phyloP scores from a whole-genome alignment of 129 eudicot genomes.

The Flaveria sonorensis region DNA sequence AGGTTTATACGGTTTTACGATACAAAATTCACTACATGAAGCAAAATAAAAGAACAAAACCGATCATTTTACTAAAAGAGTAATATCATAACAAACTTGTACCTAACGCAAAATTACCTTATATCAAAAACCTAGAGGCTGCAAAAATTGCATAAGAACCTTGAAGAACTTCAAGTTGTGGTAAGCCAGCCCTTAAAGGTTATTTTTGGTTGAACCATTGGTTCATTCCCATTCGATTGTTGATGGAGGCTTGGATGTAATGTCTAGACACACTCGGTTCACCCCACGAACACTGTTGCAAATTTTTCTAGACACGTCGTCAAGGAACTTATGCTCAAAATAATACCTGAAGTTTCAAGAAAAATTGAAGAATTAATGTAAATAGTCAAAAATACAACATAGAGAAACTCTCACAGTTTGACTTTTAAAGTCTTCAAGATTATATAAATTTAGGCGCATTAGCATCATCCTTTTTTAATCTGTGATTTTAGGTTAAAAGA shows the following conservation, averaged over 20 bases:
- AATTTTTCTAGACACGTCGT: constrained; percentile 71
- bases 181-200: not conserved
- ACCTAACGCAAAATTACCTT: not conserved
- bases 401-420: not conserved
- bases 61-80: not conserved
- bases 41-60: not conserved
- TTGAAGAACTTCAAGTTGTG: not conserved
- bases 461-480: not conserved
- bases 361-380: not conserved
- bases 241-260: constrained; percentile 97
- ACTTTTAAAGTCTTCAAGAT: constrained; percentile 8
- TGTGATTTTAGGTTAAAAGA: not conserved
- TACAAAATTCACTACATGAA: not conserved
- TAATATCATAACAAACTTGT: not conserved
- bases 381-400: not conserved
- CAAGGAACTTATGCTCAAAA: constrained; percentile 80
- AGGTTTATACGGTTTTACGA: too few species aligned
- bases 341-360: constrained; percentile 60
- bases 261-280: constrained; percentile 84
- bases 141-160: constrained; percentile 17
- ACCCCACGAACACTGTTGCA: constrained; percentile 91
- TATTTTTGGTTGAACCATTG: not conserved
- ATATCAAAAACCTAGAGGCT: constrained; percentile 2
- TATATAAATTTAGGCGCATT: not conserved
- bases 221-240: constrained; percentile 93